Percentiles rank a stretch among this genome's conserved stretches.
phyloP scores from a whole-genome alignment of 305 asterid species.

The Fraxinus ornus region DNA sequence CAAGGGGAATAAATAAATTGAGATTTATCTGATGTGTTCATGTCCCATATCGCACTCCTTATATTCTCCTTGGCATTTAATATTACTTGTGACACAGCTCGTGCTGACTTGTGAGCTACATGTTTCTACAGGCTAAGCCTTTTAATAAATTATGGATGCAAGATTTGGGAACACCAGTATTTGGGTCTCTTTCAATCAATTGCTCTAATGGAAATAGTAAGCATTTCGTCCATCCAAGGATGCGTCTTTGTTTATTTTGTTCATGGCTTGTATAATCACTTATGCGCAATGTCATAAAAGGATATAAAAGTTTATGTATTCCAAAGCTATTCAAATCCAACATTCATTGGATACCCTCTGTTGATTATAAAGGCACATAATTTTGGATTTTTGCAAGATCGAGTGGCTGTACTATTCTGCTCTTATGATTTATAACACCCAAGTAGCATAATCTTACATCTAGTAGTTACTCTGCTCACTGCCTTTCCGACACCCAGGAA shows the following conservation, averaged over 20 bases:
- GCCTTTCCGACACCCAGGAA: neutral
- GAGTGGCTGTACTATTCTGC: neutral
- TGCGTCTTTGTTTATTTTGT: constrained; percentile 9
- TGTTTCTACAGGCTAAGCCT: constrained; percentile 50
- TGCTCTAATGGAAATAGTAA: constrained; percentile 54
- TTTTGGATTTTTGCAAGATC: neutral
- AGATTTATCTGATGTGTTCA: constrained; percentile 7
- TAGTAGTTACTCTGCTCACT: neutral
- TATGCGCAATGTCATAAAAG: neutral
- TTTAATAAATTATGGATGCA: constrained; percentile 62
- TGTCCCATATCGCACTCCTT: constrained; percentile 1
- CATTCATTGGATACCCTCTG: neutral
- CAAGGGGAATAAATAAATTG: neutral
- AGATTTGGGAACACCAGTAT: constrained; percentile 81
- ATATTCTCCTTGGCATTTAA: neutral
- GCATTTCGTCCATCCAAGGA: constrained; percentile 16
- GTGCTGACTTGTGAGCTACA: constrained; percentile 19
- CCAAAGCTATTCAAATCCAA: neutral
- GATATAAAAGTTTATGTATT: neutral
- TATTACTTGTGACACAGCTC: neutral
- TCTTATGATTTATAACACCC: neutral
- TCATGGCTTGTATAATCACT: constrained; percentile 10
- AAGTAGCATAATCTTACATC: constrained; percentile 21
- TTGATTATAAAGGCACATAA: neutral
- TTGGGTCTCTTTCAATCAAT: constrained; percentile 70